These are phyloP conservation scores for Graphilbum fragrans DNA, from an alignment of 2,329 filamentous ascomycete genomes.

Conservation along the genomic window DNA sequence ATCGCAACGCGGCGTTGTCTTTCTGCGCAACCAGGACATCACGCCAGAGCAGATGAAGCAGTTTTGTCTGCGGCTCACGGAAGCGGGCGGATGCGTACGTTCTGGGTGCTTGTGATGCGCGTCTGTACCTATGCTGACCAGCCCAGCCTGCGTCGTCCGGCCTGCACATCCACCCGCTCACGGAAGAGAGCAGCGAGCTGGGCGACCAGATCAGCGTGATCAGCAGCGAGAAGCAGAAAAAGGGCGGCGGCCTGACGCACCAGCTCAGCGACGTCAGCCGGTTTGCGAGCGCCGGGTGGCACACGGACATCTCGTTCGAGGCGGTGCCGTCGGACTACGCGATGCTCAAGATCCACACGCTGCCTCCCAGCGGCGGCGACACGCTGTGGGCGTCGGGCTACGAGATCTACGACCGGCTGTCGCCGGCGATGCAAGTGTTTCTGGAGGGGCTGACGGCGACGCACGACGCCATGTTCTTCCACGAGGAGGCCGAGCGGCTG, in stretches of 20 bases:
- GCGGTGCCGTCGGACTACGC: conserved; percentile 39
- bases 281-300: conserved; percentile 27
- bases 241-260: conserved; percentile 38
- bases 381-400: conserved; percentile 27
- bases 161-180: conserved; percentile 48
- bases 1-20: conserved; percentile 50
- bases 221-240: conserved; percentile 34
- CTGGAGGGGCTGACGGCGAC: conserved; percentile 31
- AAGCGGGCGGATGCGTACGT: conserved; percentile 13
- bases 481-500: conserved; percentile 32
- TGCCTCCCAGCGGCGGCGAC: conserved; percentile 24
- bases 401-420: conserved; percentile 35
- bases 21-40: conserved; percentile 47
- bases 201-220: conserved; percentile 48
- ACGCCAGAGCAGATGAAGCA: conserved; percentile 47
- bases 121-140: conserved; percentile 22
- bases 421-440: conserved; percentile 32
- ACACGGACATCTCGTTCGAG: conserved; percentile 35
- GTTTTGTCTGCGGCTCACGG: conserved; percentile 44
- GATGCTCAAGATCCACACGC: conserved; percentile 34
- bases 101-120: too few species aligned
- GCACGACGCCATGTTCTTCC: conserved; percentile 31
- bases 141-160: conserved; percentile 41
- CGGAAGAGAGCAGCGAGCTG: conserved; percentile 39
- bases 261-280: conserved; percentile 36